A percentile compares a stretch with the other conserved stretches of the same genome.
These are phyloP conservation scores for Kregervanrija pseudodelftensis DNA, from an alignment of 805 yeast genomes.

Conservation along the genomic window DNA sequence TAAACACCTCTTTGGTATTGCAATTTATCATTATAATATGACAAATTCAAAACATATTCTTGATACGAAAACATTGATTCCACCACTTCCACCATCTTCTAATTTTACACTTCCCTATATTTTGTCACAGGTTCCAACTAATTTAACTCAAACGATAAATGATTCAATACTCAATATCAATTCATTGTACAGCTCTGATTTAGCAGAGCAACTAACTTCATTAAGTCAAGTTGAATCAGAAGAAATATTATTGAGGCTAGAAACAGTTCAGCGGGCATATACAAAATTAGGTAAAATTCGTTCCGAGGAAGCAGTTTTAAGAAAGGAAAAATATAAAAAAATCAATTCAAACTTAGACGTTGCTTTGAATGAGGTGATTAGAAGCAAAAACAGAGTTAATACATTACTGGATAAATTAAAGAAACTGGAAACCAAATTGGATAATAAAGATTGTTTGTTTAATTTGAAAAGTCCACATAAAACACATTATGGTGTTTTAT, in stretches of 20 bases:
- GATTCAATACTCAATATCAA: slow-evolving; percentile 18
- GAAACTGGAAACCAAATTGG: slow-evolving; percentile 30
- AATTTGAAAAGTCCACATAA: slow-evolving; percentile 31
- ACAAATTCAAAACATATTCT: too few relatives aligned
- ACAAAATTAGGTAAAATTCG: slow-evolving; percentile 5
- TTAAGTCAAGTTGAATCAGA: slow-evolving; percentile 18
- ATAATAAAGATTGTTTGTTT: slow-evolving; percentile 30
- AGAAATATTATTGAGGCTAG: slow-evolving; percentile 16
- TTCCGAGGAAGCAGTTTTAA: slow-evolving; percentile 1
- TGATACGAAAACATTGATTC: slow-evolving; percentile 1
- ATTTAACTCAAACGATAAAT: slow-evolving; percentile 10
- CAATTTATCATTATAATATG: too few relatives aligned
- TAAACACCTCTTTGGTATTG: too few relatives aligned
- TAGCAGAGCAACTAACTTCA: slow-evolving; percentile 21
- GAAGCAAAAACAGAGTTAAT: slow-evolving; percentile 17
- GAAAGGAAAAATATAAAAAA: slow-evolving; percentile 3
- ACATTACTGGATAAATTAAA: slow-evolving; percentile 22
- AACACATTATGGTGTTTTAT: slow-evolving; percentile 37
- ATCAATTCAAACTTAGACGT: slow-evolving; percentile 2
- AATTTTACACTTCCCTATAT: slow-evolving; percentile 5
- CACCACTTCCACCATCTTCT: slow-evolving; percentile 1
- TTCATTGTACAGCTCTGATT: slow-evolving; percentile 20
- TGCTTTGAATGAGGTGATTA: slow-evolving; percentile 6
- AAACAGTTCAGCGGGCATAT: slow-evolving; percentile 10
- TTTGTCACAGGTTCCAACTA: slow-evolving; percentile 1